Conservation (phyloP, 2,329 filamentous ascomycete genomes). For the Drechslerella coelobrocha region DNA sequence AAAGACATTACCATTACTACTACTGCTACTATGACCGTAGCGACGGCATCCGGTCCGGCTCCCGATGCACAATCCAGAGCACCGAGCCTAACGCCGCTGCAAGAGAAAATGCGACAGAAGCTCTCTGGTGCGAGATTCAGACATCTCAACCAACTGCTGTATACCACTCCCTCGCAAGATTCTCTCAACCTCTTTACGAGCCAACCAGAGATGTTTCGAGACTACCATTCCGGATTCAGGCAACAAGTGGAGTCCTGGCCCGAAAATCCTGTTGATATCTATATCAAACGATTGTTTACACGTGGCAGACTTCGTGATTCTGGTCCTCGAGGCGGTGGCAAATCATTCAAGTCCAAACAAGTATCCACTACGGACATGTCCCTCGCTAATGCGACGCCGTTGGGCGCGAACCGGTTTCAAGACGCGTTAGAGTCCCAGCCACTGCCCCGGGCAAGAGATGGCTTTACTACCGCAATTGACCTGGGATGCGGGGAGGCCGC, state of each 20-base stretch:
- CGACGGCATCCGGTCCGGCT: background rate
- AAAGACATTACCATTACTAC: conserved; percentile 14
- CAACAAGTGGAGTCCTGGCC: conserved; percentile 96
- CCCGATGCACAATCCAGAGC: conserved; percentile 57
- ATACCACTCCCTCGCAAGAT: conserved; percentile 84
- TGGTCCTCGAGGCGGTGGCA: conserved; percentile 55
- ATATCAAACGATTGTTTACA: conserved; percentile 73
- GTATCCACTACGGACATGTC: conserved; percentile 57
- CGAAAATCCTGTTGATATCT: conserved; percentile 90
- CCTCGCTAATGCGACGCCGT: conserved; percentile 56
- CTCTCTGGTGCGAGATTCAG: conserved; percentile 94
- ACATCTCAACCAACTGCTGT: conserved; percentile 94
- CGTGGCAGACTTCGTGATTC: conserved; percentile 67
- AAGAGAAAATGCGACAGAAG: conserved; percentile 93
- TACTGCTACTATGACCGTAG: background rate
- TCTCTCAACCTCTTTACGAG: conserved; percentile 82
- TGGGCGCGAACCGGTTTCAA: conserved; percentile 50
- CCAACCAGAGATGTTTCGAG: conserved; percentile 89
- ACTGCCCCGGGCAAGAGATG: conserved; percentile 56
- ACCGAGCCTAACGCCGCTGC: conserved; percentile 79
- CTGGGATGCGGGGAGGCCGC: conserved; percentile 91
- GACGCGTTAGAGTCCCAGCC: conserved; percentile 47
- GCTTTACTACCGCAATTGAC: conserved; percentile 81
- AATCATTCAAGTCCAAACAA: conserved; percentile 20
- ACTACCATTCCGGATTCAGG: conserved; percentile 96